Evolutionary conservation across 2,329 filamentous ascomycete species (phyloP), one percentile per base, ranked within the genome.

Genomic region (Cladobotryum protrusum): DNA sequence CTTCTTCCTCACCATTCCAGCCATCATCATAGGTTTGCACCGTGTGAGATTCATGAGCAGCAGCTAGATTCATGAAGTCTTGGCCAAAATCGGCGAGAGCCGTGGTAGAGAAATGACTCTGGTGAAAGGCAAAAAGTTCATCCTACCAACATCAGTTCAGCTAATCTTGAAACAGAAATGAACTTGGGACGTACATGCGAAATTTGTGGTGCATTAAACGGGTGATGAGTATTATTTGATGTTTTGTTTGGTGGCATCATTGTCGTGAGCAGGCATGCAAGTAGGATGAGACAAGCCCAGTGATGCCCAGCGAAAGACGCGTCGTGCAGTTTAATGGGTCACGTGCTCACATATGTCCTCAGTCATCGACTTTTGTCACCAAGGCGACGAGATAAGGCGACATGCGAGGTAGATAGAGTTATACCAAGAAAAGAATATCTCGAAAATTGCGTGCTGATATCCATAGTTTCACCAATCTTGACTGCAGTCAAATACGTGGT

Each of bases 81-180:
- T 63, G 50, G 13, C 66, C 61, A 56, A 82, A 82, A 18, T 70
- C 63, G n/a, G 66, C 58, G 15, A 76, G 54, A 24, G 77, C 73
- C 42, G 65, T 56, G 33, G 57, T 49, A 11, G 74, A 74, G 63
- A 88, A 87, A 58, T 88, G 84, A 15, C 72, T 65, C 39, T 75
- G 66, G 54, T 82, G 76, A 59, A 87, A 87, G 24, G 68, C 68
- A 47, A 68, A 62, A 32, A 86, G 67, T 40, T 87, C 83, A 63
- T 78, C 71, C 83, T 86, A 54, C 18, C 3, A 40, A 2, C 18
- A 48, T 67, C 45, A 67, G 56, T 9, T 41, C 20, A 43, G 19
- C 32, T 29, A 8, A 43, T 32, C 14, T 9, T n/a, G 15, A 15
- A 14, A 9, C 14, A 29, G 29, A 33, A 35, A 18, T 14, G 1